Evolutionary conservation across 805 yeast species (phyloP).

Genomic region (Pachysolen tannophilus): DNA sequence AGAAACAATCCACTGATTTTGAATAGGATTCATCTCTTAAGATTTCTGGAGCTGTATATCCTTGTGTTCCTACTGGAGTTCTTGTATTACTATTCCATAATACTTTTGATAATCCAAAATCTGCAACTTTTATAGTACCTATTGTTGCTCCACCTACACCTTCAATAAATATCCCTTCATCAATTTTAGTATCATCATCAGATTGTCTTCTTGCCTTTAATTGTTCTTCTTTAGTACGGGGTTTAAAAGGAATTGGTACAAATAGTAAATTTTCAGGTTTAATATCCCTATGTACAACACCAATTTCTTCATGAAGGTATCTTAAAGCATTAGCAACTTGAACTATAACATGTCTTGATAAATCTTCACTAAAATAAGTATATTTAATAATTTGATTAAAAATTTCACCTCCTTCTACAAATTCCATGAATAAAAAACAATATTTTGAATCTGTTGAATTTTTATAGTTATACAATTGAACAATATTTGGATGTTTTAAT

Average conservation of each 20-base stretch:
- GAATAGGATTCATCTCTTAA: conserved; percentile 51
- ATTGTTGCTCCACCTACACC: conserved; percentile 57
- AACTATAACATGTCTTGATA: conserved; percentile 62
- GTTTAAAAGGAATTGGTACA: conserved; percentile 43
- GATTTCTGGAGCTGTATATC: conserved; percentile 70
- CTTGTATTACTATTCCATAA: conserved; percentile 43
- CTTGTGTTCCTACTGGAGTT: conserved; percentile 74
- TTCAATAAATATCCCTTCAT: conserved; percentile 50
- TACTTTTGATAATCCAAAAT: conserved; percentile 62
- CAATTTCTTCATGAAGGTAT: conserved; percentile 62
- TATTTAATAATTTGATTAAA: conserved; percentile 72
- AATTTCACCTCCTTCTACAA: conserved; percentile 71
- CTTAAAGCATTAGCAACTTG: conserved; percentile 68
- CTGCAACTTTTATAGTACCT: conserved; percentile 59
- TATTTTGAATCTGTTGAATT: conserved; percentile 36
- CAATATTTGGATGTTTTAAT: conserved; percentile 52
- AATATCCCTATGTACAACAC: conserved; percentile 73
- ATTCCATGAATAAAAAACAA: conserved; percentile 61
- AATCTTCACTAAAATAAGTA: conserved; percentile 68
- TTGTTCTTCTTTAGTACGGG: conserved; percentile 34
- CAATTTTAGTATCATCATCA: conserved; percentile 52
- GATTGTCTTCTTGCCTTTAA: conserved; percentile 38
- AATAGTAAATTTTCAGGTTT: conserved; percentile 75
- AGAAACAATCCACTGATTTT: conserved; percentile 68
- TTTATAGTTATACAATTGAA: conserved; percentile 43